Conservation (phyloP, 208 protist species). For the Leishmania amazonensis region DNA sequence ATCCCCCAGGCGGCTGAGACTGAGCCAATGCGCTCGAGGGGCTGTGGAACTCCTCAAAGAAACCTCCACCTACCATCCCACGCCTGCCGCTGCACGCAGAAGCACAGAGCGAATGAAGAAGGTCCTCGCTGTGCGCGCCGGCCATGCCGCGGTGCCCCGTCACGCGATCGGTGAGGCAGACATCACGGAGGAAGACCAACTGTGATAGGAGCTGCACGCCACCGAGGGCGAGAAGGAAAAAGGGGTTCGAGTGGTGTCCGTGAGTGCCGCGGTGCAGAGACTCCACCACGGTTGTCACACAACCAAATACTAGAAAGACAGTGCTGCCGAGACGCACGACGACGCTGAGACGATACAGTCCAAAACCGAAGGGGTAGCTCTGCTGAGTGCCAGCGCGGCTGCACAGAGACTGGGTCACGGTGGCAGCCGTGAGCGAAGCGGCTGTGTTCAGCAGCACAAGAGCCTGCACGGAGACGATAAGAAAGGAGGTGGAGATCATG, state of each 20-base stretch:
- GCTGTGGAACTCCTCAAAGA: neutral
- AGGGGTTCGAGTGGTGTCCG: conserved; percentile 27
- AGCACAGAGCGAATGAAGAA: conserved; percentile 20
- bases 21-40: neutral
- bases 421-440: conserved; percentile 39
- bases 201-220: conserved; percentile 40
- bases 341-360: conserved; percentile 44
- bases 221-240: conserved; percentile 31
- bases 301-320: conserved; percentile 69
- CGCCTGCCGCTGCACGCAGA: neutral
- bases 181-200: conserved; percentile 43
- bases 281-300: conserved; percentile 55
- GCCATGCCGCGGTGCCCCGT: conserved; percentile 36
- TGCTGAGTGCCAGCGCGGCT: conserved; percentile 1
- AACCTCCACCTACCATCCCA: conserved; percentile 9
- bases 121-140: conserved; percentile 31
- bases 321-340: conserved; percentile 53
- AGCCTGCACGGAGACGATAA: conserved; percentile 47
- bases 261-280: conserved; percentile 46
- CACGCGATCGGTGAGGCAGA: conserved; percentile 56
- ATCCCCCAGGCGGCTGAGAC: no score
- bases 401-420: conserved; percentile 35
- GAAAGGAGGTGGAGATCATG: conserved; percentile 36
- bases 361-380: conserved; percentile 54
- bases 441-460: conserved; percentile 47